A percentile compares a stretch with the other conserved stretches of the same genome.
These are phyloP conservation scores for Nannochloropsis gaditana DNA, from an alignment of 108 stramenopile genomes.

Conservation along the genomic window DNA sequence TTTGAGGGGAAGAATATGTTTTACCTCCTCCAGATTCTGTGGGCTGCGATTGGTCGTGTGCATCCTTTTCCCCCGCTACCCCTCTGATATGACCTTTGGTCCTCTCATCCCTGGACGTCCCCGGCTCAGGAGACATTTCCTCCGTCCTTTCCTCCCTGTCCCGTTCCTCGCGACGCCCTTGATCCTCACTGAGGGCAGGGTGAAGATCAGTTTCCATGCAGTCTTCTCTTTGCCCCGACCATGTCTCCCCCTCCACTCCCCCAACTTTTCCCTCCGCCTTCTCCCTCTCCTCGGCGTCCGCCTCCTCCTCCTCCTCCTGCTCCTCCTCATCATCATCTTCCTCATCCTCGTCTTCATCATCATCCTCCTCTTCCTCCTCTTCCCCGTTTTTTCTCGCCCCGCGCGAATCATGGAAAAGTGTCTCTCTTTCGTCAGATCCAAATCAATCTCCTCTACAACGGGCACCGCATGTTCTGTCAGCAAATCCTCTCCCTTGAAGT, in stretches of 20 bases:
- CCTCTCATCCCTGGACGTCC: too few relatives aligned
- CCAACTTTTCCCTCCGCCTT: not conserved
- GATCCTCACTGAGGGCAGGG: not conserved
- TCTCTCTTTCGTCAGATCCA: not conserved
- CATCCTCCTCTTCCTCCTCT: not conserved
- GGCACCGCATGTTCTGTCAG: not conserved
- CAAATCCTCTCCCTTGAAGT: conserved; percentile 11
- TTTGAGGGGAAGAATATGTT: too few relatives aligned
- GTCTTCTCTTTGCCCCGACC: too few relatives aligned
- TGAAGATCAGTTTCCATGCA: not conserved
- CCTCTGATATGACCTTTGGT: too few relatives aligned
- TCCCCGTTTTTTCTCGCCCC: not conserved
- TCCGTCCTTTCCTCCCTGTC: not conserved
- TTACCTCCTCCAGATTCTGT: too few relatives aligned
- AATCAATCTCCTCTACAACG: not conserved
- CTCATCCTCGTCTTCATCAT: not conserved
- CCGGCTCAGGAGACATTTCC: not conserved
- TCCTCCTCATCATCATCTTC: not conserved
- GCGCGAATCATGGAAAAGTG: not conserved
- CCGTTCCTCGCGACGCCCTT: not conserved
- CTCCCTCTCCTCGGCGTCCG: not conserved
- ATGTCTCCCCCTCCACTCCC: not conserved
- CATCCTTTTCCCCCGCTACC: too few relatives aligned
- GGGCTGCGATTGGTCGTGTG: too few relatives aligned
- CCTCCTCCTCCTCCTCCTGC: not conserved